Evolutionary conservation across 257 asterid genomes (phyloP), one percentile per base, ranked within the genome.

Genomic region (Petrea volubilis): DNA sequence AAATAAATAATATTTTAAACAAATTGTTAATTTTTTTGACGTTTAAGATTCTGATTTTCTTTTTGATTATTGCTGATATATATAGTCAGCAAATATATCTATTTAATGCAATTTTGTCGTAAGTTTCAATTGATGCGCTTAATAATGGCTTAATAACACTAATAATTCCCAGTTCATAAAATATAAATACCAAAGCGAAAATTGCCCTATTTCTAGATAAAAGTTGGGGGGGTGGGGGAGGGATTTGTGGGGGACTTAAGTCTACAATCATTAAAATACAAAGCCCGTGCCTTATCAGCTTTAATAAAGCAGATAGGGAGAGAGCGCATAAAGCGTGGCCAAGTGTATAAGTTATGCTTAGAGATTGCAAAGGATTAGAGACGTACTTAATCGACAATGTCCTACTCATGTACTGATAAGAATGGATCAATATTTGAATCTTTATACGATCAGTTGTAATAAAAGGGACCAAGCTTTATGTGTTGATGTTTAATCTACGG

Each of bases 391-490:
- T 66, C 9, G 6, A 7, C 43, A 38, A n/a, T n/a, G n/a, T 38
- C 43, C 64, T 51, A 51, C 74, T 68, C n/a, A n/a, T n/a, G 36
- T 56, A 49, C 23, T 57, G 77, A 71, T 74, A 66, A 62, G 47
- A 77, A 59, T 4, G 31, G 31, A 52, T 63, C 55, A 60, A 52
- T 23, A 18, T 34, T 18, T 24, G 51, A 47, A 76, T 57, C 59
- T 60, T 61, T 49, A 15, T 33, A 17, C 5, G 67, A 60, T 62
- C 65, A 65, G 52, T 47, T 71, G 70, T 53, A 31, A 25, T 49
- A 78, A 38, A 82, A 82, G 82, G 79, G 67, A 1, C 24, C 74
- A 28, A 33, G 50, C 84, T 82, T 82, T 74, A 41, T 56, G 29
- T 18, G 10, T 31, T 53, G 38, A 17, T 68, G 43, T 57, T 59